Evolutionary conservation across 345 rosid genomes (phyloP).

Genomic region (Hibiscus mutabilis): DNA sequence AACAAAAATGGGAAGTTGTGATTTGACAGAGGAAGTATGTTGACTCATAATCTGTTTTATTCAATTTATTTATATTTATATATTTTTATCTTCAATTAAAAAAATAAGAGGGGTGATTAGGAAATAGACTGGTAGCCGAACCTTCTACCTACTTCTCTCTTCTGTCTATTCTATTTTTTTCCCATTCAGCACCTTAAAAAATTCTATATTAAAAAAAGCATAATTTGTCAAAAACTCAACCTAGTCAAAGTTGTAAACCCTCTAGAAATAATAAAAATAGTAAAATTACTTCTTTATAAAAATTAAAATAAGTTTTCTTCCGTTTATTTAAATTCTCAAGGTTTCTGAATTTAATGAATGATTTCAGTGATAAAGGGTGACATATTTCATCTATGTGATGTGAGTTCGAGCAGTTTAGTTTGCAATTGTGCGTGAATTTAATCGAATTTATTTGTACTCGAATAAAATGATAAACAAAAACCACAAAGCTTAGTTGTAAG

Average conservation of each 20-base stretch:
- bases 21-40: not conserved
- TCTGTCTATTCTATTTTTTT: no score
- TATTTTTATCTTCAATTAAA: not conserved
- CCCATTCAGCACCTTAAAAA: not conserved
- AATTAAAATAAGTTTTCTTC: not conserved
- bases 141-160: not conserved
- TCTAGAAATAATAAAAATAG: not conserved
- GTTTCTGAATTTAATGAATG: no score
- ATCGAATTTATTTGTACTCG: no score
- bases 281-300: not conserved
- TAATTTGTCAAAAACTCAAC: not conserved
- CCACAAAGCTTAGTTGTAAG: no score
- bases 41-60: not conserved
- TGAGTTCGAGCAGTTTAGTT: no score
- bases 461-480: no score
- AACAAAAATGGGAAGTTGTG: no score
- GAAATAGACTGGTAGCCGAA: not conserved
- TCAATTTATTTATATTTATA: no score
- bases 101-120: not conserved
- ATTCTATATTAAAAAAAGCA: not conserved
- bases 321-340: not conserved
- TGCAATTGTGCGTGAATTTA: no score
- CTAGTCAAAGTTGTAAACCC: not conserved
- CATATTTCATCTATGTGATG: no score
- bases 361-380: no score